These are phyloP conservation scores for Aspergillus vadensis DNA, from an alignment of 2,329 filamentous ascomycete species.

Conservation along the genomic window DNA sequence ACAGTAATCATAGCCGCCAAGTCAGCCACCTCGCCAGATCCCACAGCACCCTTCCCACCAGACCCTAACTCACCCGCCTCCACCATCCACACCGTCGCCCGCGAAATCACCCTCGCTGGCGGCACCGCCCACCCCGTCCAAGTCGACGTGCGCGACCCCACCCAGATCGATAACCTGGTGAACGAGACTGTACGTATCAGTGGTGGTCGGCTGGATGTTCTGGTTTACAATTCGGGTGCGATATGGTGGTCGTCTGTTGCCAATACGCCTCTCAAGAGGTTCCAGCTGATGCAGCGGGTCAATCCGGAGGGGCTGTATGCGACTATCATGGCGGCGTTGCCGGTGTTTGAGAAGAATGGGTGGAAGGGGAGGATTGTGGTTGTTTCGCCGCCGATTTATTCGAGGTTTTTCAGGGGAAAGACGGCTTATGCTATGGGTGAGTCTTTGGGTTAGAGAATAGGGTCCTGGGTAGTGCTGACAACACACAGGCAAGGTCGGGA, in stretches of 20 bases:
- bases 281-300: conserved; percentile 74
- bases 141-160: conserved; percentile 69
- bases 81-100: conserved; percentile 77
- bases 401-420: conserved; percentile 81
- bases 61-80: conserved; percentile 73
- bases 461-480: not conserved
- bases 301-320: conserved; percentile 77
- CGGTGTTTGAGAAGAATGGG: conserved; percentile 59
- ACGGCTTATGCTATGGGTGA: conserved; percentile 73
- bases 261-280: conserved; percentile 73
- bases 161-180: conserved; percentile 63
- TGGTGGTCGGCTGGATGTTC: conserved; percentile 66
- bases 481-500: conserved; percentile 67
- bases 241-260: conserved; percentile 81
- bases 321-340: conserved; percentile 67
- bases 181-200: conserved; percentile 60
- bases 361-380: conserved; percentile 70
- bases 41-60: conserved; percentile 64
- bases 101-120: conserved; percentile 69
- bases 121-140: conserved; percentile 66
- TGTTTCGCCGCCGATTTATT: conserved; percentile 82
- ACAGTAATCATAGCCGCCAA: conserved; percentile 78
- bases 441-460: conserved; percentile 1
- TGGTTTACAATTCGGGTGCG: conserved; percentile 82
- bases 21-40: conserved; percentile 65